These are phyloP conservation scores for Solanum ossicruentum DNA, from an alignment of 257 asterid species.

Conservation along the genomic window DNA sequence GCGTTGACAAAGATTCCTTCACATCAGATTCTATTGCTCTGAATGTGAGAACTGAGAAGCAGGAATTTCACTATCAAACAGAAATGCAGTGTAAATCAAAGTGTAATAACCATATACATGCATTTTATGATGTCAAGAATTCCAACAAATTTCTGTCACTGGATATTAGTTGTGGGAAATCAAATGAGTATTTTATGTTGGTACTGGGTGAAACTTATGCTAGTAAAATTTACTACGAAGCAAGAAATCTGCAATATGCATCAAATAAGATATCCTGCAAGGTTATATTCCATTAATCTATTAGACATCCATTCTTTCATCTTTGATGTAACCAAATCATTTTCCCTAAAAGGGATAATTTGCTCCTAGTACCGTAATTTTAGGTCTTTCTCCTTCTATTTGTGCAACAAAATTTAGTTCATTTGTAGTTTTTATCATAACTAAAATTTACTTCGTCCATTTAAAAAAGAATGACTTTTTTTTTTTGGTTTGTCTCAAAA, in stretches of 20 bases:
- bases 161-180: background rate
- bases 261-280: background rate
- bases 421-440: background rate
- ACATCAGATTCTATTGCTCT: background rate
- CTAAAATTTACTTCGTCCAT: background rate
- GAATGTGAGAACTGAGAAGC: constrained; percentile 1
- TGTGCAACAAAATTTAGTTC: background rate
- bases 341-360: too few species aligned
- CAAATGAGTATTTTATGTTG: background rate
- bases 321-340: too few species aligned
- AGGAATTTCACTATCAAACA: background rate
- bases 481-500: too few species aligned
- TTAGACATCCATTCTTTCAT: too few species aligned
- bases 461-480: too few species aligned
- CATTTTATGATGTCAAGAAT: background rate
- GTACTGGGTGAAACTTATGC: background rate
- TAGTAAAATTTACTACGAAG: background rate
- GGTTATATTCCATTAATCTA: background rate
- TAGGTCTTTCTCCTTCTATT: too few species aligned
- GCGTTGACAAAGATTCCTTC: background rate
- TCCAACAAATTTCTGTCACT: background rate
- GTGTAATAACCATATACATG: background rate
- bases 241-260: background rate
- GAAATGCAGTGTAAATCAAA: background rate
- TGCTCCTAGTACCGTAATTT: too few species aligned